Conservation (phyloP, 495 filamentous ascomycete genomes). For the Daldinia vernicosa region DNA sequence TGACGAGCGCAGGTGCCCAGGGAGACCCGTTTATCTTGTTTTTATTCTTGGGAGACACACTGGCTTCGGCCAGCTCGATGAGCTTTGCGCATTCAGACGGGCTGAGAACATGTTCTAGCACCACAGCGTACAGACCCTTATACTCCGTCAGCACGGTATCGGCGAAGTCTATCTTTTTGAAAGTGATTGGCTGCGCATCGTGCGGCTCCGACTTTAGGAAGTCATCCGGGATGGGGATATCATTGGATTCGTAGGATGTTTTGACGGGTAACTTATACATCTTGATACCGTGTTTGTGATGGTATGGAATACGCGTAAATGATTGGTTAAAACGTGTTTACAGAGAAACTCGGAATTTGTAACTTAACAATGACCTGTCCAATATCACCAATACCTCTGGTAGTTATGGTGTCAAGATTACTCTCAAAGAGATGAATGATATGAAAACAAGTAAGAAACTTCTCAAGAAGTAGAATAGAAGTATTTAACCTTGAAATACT, state of each 20-base stretch:
- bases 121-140: constrained; percentile 63
- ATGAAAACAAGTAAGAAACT: neutral
- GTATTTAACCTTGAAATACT: neutral
- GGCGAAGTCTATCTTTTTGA: constrained; percentile 62
- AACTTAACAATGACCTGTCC: neutral
- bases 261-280: constrained; percentile 11
- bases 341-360: neutral
- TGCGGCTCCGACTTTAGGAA: constrained; percentile 45
- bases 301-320: neutral
- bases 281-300: neutral
- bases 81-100: constrained; percentile 68
- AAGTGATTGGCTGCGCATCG: constrained; percentile 48
- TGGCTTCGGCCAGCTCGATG: constrained; percentile 64
- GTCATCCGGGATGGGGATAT: constrained; percentile 46
- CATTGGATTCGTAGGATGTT: constrained; percentile 44
- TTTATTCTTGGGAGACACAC: constrained; percentile 41
- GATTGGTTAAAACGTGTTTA: neutral
- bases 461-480: neutral
- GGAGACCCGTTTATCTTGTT: constrained; percentile 37
- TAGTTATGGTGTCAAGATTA: too few species aligned
- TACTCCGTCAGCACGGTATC: constrained; percentile 62
- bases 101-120: constrained; percentile 72
- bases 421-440: too few species aligned
- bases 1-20: constrained; percentile 75
- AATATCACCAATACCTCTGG: too few species aligned